Percentiles rank a stretch among this genome's conserved stretches.
These are phyloP conservation scores for Logfia minima DNA, from an alignment of 129 eudicot genomes.

Conservation along the genomic window DNA sequence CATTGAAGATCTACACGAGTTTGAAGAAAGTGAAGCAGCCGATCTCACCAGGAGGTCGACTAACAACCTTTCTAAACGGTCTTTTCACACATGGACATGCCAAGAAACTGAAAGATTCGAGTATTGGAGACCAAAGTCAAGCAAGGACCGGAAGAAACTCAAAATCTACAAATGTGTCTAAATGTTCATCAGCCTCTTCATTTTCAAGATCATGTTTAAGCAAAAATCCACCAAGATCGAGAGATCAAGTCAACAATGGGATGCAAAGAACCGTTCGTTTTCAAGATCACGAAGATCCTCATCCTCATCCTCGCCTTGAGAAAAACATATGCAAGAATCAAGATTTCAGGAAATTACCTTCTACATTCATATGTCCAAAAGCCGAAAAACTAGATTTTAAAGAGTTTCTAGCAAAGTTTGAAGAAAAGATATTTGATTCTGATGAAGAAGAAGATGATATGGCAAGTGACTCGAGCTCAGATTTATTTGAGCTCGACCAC, in stretches of 20 bases:
- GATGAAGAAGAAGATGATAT: constrained; percentile 45
- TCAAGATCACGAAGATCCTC: constrained; percentile 52
- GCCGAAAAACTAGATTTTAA: background rate
- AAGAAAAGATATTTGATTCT: constrained; percentile 16
- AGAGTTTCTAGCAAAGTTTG: background rate
- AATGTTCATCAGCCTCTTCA: constrained; percentile 70
- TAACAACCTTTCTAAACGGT: constrained; percentile 51
- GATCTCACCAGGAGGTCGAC: constrained; percentile 74
- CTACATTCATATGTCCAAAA: constrained; percentile 17
- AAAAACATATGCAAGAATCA: constrained; percentile 27
- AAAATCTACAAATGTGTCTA: constrained; percentile 38
- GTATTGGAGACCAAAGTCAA: constrained; percentile 24
- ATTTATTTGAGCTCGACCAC: constrained; percentile 77
- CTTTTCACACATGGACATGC: constrained; percentile 49
- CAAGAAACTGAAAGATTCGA: constrained; percentile 39
- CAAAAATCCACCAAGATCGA: constrained; percentile 50
- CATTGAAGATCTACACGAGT: constrained; percentile 57
- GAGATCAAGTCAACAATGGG: constrained; percentile 42
- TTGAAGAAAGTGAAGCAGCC: constrained; percentile 78
- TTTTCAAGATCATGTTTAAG: constrained; percentile 68
- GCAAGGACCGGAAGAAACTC: constrained; percentile 22
- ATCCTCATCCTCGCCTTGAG: constrained; percentile 35
- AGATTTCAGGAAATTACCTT: constrained; percentile 12
- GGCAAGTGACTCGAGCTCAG: constrained; percentile 72
- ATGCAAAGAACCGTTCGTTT: constrained; percentile 55